A percentile compares a stretch with the other conserved stretches of the same genome.
phyloP scores from a whole-genome alignment of 192 early-diverging fungal species.

The Pilaira anomala region DNA sequence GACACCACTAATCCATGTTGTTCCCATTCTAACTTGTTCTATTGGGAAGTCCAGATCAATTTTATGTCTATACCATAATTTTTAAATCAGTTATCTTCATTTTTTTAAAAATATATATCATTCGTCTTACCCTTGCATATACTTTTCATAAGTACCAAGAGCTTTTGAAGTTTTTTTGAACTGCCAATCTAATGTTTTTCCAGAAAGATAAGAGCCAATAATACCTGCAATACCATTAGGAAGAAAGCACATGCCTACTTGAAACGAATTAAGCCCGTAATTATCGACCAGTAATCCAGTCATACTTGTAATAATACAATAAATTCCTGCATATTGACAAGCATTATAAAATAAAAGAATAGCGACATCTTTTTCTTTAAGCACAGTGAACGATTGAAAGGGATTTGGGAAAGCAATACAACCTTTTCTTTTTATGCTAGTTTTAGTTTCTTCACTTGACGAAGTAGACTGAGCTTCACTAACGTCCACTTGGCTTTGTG shows the following conservation, averaged over 20 bases:
- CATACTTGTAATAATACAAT: background rate
- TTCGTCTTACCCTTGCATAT: background rate
- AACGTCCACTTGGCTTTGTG: too few relatives aligned
- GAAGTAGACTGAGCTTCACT: too few relatives aligned
- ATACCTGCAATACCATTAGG: background rate
- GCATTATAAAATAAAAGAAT: background rate
- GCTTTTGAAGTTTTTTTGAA: background rate
- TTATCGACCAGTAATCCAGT: background rate
- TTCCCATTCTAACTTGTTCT: constrained; percentile 20
- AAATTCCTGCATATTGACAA: background rate
- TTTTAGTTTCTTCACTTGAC: too few relatives aligned
- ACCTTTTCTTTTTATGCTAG: too few relatives aligned
- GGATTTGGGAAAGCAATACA: too few relatives aligned
- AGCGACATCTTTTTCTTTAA: background rate
- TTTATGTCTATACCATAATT: background rate
- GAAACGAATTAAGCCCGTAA: background rate
- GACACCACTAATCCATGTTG: constrained; percentile 16
- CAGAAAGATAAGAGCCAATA: background rate
- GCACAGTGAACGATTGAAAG: too few relatives aligned
- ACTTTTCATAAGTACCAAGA: background rate
- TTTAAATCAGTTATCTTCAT: too few relatives aligned
- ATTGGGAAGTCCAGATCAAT: constrained; percentile 7
- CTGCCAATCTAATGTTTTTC: background rate
- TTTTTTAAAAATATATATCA: background rate
- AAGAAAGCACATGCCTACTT: background rate